Percentiles rank a stretch among this genome's conserved stretches.
These are phyloP conservation scores for Quercus tomentella DNA, from an alignment of 331 rosid genomes.

Conservation along the genomic window DNA sequence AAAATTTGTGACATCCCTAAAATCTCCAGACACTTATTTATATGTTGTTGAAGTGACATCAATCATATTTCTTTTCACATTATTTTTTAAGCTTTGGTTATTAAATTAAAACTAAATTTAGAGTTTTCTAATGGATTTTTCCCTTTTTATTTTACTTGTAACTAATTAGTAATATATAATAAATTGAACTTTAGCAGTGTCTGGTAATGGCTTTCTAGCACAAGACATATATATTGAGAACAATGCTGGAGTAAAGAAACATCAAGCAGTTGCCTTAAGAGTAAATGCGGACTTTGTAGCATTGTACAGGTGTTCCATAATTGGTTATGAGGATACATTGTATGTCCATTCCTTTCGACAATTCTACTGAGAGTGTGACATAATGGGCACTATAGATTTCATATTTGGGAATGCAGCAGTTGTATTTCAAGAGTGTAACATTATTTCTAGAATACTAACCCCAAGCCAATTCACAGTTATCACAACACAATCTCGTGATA, in stretches of 20 bases:
- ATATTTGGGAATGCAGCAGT: constrained; percentile 72
- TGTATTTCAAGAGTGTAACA: constrained; percentile 52
- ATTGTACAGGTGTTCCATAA: constrained; percentile 46
- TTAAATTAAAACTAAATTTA: too few species aligned
- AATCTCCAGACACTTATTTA: too few species aligned
- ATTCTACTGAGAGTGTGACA: constrained; percentile 69
- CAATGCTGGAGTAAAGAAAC: constrained; percentile 57
- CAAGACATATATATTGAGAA: constrained; percentile 61
- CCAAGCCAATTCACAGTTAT: constrained; percentile 51
- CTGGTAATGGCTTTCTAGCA: constrained; percentile 78
- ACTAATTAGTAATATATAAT: too few species aligned
- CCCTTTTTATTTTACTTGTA: too few species aligned
- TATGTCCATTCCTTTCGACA: constrained; percentile 74
- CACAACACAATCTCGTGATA: constrained; percentile 62
- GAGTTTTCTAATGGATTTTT: too few species aligned
- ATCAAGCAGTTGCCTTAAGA: constrained; percentile 70
- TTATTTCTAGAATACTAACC: constrained; percentile 47
- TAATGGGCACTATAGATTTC: constrained; percentile 64
- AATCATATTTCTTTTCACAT: too few species aligned
- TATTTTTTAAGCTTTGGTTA: too few species aligned
- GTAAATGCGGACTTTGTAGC: constrained; percentile 65
- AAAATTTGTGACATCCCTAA: too few species aligned
- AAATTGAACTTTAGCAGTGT: constrained; percentile 37
- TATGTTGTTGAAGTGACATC: too few species aligned
- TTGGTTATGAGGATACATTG: constrained; percentile 64